Evolutionary conservation across 352 stramenopile species (phyloP), one percentile per base, ranked within the genome.

Genomic region (Aphanomyces stellatus): DNA sequence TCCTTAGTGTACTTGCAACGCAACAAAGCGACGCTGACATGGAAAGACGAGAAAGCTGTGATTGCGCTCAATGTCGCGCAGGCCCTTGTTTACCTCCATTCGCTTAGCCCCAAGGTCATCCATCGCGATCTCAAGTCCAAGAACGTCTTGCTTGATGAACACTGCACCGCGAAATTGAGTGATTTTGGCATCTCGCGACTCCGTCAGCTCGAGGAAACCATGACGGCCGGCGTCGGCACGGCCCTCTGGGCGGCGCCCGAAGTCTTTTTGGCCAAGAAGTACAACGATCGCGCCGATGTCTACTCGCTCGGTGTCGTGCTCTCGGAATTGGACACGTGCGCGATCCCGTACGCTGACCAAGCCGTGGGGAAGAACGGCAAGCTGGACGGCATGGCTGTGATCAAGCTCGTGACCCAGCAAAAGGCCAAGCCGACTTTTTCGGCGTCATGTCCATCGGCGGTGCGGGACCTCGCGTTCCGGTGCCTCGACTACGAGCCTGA

Each of bases 111-210:
- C 2, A 76, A 82, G 22, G 72, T 96, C 43, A 78, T 96, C 3
- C 88, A 96, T 64, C 82, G 87, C 34, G 87, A 96, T 33, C 74
- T 96, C 70, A 96, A 96, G 72, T 88, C 80, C 40, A 89, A 91
- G 69, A 96, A 95, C 49, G 80, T 95, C 42, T 74, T 94, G 31
- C 55, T 64, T 15, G 55, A 64, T 28, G 49, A 42, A 13, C 17
- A 69, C 22, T 41, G 28, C 3, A 33, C 33, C 7, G 62, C 62
- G 11, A 69, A 69, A 34, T 51, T 69, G 62, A 69, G 62, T 46
- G 62, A 69, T 27, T 69, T 69, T 53, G 62, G 62, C 25, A 62
- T 61, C 35, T 62, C 62, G 6, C 53, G 53, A 17, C 55, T 63
- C 31, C 62, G 62, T 46, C 25, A 49, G 17, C 35, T 40, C 13